phyloP scores from a whole-genome alignment of 2,329 filamentous ascomycete species.

The Pyricularia pennisetigena region DNA sequence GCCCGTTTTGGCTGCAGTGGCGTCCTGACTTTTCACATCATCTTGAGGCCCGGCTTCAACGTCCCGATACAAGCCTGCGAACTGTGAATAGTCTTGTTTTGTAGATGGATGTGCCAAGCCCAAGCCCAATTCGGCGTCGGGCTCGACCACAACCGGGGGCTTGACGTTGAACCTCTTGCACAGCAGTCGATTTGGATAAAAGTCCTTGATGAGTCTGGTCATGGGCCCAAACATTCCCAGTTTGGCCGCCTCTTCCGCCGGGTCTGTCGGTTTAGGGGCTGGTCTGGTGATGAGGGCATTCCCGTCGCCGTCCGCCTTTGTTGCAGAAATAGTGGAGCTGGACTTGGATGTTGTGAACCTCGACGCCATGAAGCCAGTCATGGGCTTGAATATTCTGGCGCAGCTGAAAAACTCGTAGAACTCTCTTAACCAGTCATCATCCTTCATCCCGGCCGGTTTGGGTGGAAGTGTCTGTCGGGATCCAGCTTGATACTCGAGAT shows the following conservation, averaged over 20 bases:
- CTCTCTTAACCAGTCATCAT: constrained; percentile 72
- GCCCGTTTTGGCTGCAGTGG: neutral
- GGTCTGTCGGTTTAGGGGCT: constrained; percentile 53
- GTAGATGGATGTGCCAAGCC: constrained; percentile 4
- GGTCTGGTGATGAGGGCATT: constrained; percentile 33
- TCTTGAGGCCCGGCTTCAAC: neutral
- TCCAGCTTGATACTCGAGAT: constrained; percentile 69
- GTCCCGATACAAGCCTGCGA: neutral
- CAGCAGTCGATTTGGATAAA: constrained; percentile 73
- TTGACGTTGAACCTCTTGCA: constrained; percentile 93
- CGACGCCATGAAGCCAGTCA: constrained; percentile 85
- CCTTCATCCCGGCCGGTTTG: constrained; percentile 31
- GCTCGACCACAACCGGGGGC: constrained; percentile 58
- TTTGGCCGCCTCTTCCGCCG: constrained; percentile 76
- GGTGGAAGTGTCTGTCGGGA: constrained; percentile 45
- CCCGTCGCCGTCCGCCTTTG: constrained; percentile 9
- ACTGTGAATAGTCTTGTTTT: constrained; percentile 1
- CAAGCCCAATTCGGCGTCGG: constrained; percentile 30
- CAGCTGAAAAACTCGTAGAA: constrained; percentile 62
- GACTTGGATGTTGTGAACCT: constrained; percentile 72
- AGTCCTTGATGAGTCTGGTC: constrained; percentile 63
- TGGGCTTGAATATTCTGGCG: constrained; percentile 73
- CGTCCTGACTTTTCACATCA: neutral
- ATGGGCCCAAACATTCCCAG: constrained; percentile 88
- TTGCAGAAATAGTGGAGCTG: constrained; percentile 9